phyloP scores from a whole-genome alignment of 108 stramenopile species.

The Fragilaria radians region DNA sequence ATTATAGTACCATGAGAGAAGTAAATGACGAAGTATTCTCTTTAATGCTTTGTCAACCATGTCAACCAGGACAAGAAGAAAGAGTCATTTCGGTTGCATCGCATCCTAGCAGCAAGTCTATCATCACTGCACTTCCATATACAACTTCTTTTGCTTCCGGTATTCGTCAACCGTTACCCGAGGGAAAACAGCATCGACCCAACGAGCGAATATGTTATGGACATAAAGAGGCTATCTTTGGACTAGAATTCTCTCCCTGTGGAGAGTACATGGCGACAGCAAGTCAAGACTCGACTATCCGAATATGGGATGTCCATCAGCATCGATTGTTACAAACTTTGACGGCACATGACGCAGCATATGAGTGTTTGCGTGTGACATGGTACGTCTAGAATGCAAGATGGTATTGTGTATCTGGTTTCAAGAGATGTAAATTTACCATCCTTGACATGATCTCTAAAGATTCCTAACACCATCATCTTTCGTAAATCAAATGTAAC shows the following conservation, averaged over 20 bases:
- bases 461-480: too few species aligned
- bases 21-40: too few species aligned
- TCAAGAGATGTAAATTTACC: too few species aligned
- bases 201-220: constrained; percentile 56
- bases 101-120: too few species aligned
- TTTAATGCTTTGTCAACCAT: too few species aligned
- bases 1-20: too few species aligned
- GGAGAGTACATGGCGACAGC: constrained; percentile 71
- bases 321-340: constrained; percentile 47
- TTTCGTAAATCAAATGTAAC: too few species aligned
- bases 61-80: too few species aligned
- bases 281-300: constrained; percentile 68
- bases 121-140: background rate
- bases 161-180: background rate
- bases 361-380: constrained; percentile 73
- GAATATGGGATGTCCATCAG: constrained; percentile 54
- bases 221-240: constrained; percentile 73
- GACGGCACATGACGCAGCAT: constrained; percentile 40
- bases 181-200: background rate
- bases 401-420: too few species aligned
- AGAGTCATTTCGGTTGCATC: too few species aligned
- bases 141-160: constrained; percentile 1
- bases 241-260: constrained; percentile 55
- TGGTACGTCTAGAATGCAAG: constrained; percentile 38
- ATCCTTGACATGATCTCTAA: too few species aligned